These are phyloP conservation scores for Leishmania amazonensis DNA, from an alignment of 208 protist species.

Conservation along the genomic window DNA sequence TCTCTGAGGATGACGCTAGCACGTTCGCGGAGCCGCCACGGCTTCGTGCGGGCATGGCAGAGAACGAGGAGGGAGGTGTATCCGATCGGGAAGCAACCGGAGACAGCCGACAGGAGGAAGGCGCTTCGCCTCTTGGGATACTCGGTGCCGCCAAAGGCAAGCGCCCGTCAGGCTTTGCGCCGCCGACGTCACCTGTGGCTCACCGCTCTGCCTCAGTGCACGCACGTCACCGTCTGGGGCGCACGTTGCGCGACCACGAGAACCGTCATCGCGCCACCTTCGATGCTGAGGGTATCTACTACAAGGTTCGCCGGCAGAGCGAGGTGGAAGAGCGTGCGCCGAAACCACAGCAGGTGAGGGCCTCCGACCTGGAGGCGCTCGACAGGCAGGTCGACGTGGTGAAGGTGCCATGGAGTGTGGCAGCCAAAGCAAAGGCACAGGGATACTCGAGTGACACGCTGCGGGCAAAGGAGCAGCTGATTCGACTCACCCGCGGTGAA, in stretches of 20 bases:
- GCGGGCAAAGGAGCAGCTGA: slow-evolving; percentile 82
- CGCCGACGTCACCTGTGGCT: not conserved
- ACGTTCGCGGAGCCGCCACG: slow-evolving; percentile 75
- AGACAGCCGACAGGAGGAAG: not conserved
- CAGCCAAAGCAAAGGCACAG: slow-evolving; percentile 62
- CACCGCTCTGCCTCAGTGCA: slow-evolving; percentile 25
- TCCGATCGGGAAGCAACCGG: not conserved
- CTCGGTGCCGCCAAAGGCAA: no score
- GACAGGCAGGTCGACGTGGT: slow-evolving; percentile 54
- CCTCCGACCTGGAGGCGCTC: slow-evolving; percentile 52
- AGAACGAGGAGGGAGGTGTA: not conserved
- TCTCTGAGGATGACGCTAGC: slow-evolving; percentile 69
- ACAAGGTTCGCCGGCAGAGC: slow-evolving; percentile 64
- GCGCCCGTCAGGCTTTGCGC: slow-evolving; percentile 1
- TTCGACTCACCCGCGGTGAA: slow-evolving; percentile 85
- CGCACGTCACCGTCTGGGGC: slow-evolving; percentile 68
- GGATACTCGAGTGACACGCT: slow-evolving; percentile 76
- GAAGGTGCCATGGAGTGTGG: slow-evolving; percentile 85
- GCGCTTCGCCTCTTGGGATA: not conserved
- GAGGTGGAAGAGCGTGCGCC: slow-evolving; percentile 59
- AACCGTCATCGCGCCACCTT: slow-evolving; percentile 80
- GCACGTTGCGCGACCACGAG: slow-evolving; percentile 72
- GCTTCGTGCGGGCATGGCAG: slow-evolving; percentile 32
- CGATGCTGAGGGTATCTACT: slow-evolving; percentile 89
- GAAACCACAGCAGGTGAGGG: slow-evolving; percentile 60